Base-by-base conservation (phyloP, 768 basidiomycete species). In the Amanita exitialis region DNA sequence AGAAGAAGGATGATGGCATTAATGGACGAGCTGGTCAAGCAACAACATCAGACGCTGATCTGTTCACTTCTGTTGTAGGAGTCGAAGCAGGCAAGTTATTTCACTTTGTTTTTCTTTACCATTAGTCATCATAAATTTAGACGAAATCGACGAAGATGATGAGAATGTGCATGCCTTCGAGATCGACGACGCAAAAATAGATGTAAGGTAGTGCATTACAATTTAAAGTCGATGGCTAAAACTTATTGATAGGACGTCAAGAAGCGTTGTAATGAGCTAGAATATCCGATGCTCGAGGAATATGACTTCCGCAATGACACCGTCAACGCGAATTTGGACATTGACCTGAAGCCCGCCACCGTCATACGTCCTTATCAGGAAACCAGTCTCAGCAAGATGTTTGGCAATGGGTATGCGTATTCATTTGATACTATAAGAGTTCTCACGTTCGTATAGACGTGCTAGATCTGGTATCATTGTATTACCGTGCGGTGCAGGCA, bases 261-360 rank as follows among this genome's bases (percentile, higher is more conserved):
- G 70, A 89, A 90, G 59, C 84, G 92, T 34, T 98, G 96, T 63
- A 93, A 93, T 60, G 95, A 96, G 58, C 77, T 98, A 35, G 93
- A 98, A 62, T 91, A 94, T 57, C 96, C 96, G 6, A 96, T 97
- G 83, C 75, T 99, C 39, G 96, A 99, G 65, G 96, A 99, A 69
- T 99, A 99, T 62, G 96, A 99, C 66, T 99, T 98, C 74, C 77
- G 94, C 38, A 95, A 98, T 62, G 96, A 99, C 64, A 92, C 90
- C 0, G 71, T 93, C 57, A 99, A 99, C 62, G 80, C 96, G 25
- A 95, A 97, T 66, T 76, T 99, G 41, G 96, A 99, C 62, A 99
- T 99, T 52, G 96, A 99, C 66, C 79, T 99, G 49, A 99, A 99
- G 65, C 96, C 96, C 2, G 88, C 92, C 32, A 98, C 96, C 2